Evolutionary conservation across 139 green algal genomes (phyloP).

Genomic region (Medakamo hakoo): DNA sequence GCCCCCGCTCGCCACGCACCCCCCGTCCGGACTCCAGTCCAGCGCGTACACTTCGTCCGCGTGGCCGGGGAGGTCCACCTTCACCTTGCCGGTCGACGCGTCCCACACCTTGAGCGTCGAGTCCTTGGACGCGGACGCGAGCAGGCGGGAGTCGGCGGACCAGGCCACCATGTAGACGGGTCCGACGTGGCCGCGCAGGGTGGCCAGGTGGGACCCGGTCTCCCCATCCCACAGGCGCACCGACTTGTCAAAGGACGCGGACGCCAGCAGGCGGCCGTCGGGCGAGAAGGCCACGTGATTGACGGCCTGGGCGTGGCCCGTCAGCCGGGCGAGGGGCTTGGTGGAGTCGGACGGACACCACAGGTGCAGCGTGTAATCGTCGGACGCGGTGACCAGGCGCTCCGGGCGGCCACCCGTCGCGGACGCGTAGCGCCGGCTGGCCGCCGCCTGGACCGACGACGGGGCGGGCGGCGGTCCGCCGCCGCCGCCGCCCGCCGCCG

Average conservation of each 20-base stretch:
- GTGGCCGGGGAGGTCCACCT: slow-evolving; percentile 89
- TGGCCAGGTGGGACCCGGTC: slow-evolving; percentile 79
- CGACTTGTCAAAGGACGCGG: slow-evolving; percentile 91
- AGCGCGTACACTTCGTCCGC: slow-evolving; percentile 83
- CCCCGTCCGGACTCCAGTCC: slow-evolving; percentile 83
- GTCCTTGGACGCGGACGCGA: slow-evolving; percentile 90
- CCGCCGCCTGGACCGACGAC: no score
- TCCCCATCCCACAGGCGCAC: slow-evolving; percentile 93
- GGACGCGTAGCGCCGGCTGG: not conserved
- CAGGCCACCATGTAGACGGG: slow-evolving; percentile 92
- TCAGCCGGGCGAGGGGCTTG: slow-evolving; percentile 64
- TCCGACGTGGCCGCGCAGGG: slow-evolving; percentile 80
- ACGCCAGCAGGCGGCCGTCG: slow-evolving; percentile 79
- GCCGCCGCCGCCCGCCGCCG: no score
- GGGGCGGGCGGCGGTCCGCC: no score
- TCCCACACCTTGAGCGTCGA: slow-evolving; percentile 95
- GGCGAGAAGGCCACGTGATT: slow-evolving; percentile 96
- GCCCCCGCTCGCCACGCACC: slow-evolving; percentile 74
- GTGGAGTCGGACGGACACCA: slow-evolving; percentile 65
- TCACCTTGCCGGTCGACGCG: slow-evolving; percentile 68
- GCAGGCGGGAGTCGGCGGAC: slow-evolving; percentile 77
- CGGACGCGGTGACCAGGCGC: slow-evolving; percentile 77
- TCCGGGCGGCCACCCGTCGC: slow-evolving; percentile 45
- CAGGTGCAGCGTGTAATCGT: slow-evolving; percentile 96
- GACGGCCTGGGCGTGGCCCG: slow-evolving; percentile 89